Base-by-base conservation (phyloP, 257 asterid genomes). In the Marsdenia floribunda region DNA sequence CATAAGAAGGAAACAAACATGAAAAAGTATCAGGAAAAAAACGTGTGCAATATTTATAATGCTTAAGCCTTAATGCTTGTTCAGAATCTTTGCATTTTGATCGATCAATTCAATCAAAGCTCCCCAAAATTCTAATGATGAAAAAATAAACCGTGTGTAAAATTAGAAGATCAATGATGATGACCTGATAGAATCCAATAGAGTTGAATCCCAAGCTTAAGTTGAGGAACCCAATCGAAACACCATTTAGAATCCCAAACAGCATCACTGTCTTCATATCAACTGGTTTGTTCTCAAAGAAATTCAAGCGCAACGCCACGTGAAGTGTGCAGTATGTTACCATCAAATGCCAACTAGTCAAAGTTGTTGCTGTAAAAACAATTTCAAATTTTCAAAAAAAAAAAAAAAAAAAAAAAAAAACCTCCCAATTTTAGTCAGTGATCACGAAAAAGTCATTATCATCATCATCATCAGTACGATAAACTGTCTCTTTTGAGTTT, bases 261-360 rank as follows among this genome's bases (percentile, higher is more conserved):
- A 86, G 76, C 12, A 85, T 75, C 0, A 91, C 86, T 0, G 97
- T 91, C 84, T 87, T 93, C 85, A 82, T 79, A 10, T 93, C 98
- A 22, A 89, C 72, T 7, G 96, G 86, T 81, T 93, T 93, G 82
- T 79, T 91, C 38, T 93, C 98, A 35, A 93, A 93, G 77, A 91
- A 89, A 60, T 88, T 93, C 40, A 93, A 76, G 40, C 91, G 85
- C 66, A 82, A 54, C 2, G 98, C 98, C 60, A 84, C 93, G 37
- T 91, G 96, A 26, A 93, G 95, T 19, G 91, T 89, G 87, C 96
- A 88, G 75, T 91, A 93, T 55, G 98, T 93, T 71, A 93, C 97
- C 98, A 93, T 87, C 59, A 93, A 79, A 76, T 93, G 98, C 98
- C 98, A 93, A 79, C 98, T 93, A 50, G 97, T 93, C 79, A 93